A percentile compares a stretch with the other conserved stretches of the same genome.
Conservation (phyloP, 805 yeast genomes). For the Hanseniaspora meyeri region DNA sequence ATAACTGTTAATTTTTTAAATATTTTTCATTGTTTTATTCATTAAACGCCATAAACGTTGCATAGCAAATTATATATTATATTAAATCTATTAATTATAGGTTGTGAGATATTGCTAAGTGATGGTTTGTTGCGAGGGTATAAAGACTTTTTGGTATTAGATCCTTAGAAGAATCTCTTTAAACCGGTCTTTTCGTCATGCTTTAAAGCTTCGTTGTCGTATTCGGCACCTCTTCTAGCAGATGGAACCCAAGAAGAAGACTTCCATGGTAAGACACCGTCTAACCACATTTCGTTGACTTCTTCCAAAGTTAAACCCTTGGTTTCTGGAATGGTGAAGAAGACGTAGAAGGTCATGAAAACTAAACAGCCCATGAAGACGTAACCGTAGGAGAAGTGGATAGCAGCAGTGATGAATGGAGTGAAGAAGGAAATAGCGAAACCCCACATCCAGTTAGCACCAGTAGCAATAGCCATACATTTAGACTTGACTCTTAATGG, state of each 20-base stretch:
- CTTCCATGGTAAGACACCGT: slow-evolving; percentile 34
- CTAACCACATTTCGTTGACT: slow-evolving; percentile 52
- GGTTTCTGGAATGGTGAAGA: slow-evolving; percentile 66
- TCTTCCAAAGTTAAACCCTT: slow-evolving; percentile 74
- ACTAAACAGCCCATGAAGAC: slow-evolving; percentile 50
- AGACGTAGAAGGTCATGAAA: slow-evolving; percentile 50
- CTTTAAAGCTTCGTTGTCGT: slow-evolving; percentile 22
- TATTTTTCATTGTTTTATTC: too few relatives aligned
- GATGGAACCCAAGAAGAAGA: slow-evolving; percentile 46
- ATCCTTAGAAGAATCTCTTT: slow-evolving; percentile 18
- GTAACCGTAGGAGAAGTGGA: slow-evolving; percentile 65
- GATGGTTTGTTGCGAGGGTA: too few relatives aligned
- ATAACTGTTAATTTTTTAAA: too few relatives aligned
- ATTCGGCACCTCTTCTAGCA: slow-evolving; percentile 25
- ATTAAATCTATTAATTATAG: not conserved
- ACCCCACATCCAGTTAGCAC: slow-evolving; percentile 54
- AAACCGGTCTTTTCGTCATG: slow-evolving; percentile 25
- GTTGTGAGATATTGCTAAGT: too few relatives aligned
- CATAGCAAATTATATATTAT: not conserved
- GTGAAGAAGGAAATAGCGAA: slow-evolving; percentile 61
- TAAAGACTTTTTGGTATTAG: not conserved
- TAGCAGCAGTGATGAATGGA: slow-evolving; percentile 55
- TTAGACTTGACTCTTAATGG: slow-evolving; percentile 55
- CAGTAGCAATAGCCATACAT: slow-evolving; percentile 44
- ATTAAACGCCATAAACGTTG: not conserved